phyloP scores from a whole-genome alignment of 495 filamentous ascomycete genomes.

The Podospora tetraspora region DNA sequence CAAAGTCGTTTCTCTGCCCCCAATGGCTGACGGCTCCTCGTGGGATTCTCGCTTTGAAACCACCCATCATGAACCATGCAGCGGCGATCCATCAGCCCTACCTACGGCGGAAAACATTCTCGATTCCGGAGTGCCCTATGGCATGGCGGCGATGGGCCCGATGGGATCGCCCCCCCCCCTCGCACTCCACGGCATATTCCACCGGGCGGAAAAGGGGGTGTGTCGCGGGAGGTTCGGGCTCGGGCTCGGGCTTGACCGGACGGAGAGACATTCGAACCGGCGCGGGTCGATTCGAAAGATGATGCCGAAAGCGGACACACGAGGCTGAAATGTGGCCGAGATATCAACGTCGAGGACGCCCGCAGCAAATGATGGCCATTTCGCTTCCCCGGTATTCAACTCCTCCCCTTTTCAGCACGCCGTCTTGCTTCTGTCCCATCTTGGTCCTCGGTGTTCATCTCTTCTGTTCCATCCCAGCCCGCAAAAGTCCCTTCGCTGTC shows the following conservation, averaged over 20 bases:
- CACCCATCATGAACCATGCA: constrained; percentile 3
- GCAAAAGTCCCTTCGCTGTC: neutral
- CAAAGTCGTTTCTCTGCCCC: constrained; percentile 1
- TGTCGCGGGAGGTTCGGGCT: neutral
- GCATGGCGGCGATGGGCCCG: neutral
- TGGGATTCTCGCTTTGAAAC: neutral
- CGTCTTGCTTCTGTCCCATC: neutral
- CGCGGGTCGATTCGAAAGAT: neutral
- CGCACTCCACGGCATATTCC: neutral
- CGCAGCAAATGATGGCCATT: neutral
- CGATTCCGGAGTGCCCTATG: neutral
- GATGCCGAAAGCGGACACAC: neutral
- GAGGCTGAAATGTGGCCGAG: neutral
- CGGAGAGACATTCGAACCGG: neutral
- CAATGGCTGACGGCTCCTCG: constrained; percentile 13
- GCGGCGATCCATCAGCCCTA: constrained; percentile 20
- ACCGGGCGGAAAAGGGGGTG: neutral
- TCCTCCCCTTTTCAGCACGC: neutral
- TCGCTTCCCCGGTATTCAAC: neutral
- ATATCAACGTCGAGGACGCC: neutral
- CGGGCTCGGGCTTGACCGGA: neutral
- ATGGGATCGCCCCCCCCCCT: neutral
- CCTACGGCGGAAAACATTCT: neutral
- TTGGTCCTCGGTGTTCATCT: neutral
- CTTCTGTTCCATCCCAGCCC: neutral